Conservation (phyloP, 306 rosid genomes). For the Casuarina cunninghamiana region DNA sequence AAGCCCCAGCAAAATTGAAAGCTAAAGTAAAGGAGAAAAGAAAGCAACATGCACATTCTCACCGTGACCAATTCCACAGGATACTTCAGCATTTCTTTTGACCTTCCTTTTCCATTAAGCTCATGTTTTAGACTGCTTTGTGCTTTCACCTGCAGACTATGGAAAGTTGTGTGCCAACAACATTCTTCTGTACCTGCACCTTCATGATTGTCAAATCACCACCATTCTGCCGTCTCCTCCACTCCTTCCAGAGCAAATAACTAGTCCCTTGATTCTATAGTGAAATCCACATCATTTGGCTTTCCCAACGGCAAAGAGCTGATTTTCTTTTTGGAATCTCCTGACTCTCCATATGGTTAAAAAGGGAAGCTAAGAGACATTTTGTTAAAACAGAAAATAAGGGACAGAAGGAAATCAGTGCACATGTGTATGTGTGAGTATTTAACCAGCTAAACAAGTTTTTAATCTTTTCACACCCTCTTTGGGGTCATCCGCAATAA, state of each 20-base stretch:
- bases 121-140: slow-evolving; percentile 57
- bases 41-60: slow-evolving; percentile 28
- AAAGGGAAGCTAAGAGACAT: slow-evolving; percentile 16
- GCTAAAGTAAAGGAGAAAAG: slow-evolving; percentile 5
- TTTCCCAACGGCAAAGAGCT: slow-evolving; percentile 58
- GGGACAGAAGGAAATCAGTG: slow-evolving; percentile 1
- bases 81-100: slow-evolving; percentile 38
- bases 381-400: neutral
- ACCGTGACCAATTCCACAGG: slow-evolving; percentile 79
- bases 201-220: slow-evolving; percentile 63
- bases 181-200: slow-evolving; percentile 70
- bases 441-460: slow-evolving; percentile 24
- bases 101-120: slow-evolving; percentile 44
- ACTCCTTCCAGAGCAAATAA: slow-evolving; percentile 93
- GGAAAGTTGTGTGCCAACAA: slow-evolving; percentile 88
- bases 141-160: slow-evolving; percentile 60
- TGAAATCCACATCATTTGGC: slow-evolving; percentile 81
- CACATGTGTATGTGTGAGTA: slow-evolving; percentile 18
- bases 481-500: slow-evolving; percentile 41
- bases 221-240: slow-evolving; percentile 66
- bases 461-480: slow-evolving; percentile 52
- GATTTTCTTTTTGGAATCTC: slow-evolving; percentile 46
- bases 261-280: slow-evolving; percentile 82
- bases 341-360: slow-evolving; percentile 43
- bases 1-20: neutral